Conservation (phyloP, 805 yeast genomes). For the Saccharomycopsis synnaedendra region DNA sequence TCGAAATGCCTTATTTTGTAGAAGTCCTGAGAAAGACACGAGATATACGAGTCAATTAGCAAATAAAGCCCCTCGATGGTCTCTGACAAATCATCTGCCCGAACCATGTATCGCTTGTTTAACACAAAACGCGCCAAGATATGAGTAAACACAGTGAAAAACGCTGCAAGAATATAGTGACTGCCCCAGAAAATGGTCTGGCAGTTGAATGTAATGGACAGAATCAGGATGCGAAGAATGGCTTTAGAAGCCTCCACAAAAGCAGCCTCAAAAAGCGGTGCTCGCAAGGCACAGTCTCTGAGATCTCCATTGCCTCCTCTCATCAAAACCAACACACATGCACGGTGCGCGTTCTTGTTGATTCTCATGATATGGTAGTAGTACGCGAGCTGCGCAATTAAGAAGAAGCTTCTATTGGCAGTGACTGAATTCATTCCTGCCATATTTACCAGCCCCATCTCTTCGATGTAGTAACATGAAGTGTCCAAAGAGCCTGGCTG, state of each 20-base stretch:
- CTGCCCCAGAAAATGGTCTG: conserved; percentile 3
- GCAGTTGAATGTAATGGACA: neutral
- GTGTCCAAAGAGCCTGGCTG: conserved; percentile 5
- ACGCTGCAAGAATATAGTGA: conserved; percentile 7
- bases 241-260: conserved; percentile 2
- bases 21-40: conserved; percentile 2
- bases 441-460: neutral
- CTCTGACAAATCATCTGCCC: neutral
- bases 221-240: conserved; percentile 1
- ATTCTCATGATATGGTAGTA: conserved; percentile 4
- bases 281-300: neutral
- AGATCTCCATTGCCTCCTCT: neutral
- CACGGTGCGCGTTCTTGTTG: conserved; percentile 4
- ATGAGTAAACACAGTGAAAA: conserved; percentile 8
- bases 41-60: conserved; percentile 9
- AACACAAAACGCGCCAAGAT: neutral
- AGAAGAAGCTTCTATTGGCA: neutral
- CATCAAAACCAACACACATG: conserved; percentile 2
- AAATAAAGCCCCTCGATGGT: conserved; percentile 2
- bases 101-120: neutral
- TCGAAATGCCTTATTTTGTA: neutral
- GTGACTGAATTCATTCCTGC: neutral
- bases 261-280: neutral
- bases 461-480: neutral
- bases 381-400: conserved; percentile 2